Evolutionary conservation across 768 basidiomycete genomes (phyloP).

Genomic region (Lanmaoa pseudosensibilis): DNA sequence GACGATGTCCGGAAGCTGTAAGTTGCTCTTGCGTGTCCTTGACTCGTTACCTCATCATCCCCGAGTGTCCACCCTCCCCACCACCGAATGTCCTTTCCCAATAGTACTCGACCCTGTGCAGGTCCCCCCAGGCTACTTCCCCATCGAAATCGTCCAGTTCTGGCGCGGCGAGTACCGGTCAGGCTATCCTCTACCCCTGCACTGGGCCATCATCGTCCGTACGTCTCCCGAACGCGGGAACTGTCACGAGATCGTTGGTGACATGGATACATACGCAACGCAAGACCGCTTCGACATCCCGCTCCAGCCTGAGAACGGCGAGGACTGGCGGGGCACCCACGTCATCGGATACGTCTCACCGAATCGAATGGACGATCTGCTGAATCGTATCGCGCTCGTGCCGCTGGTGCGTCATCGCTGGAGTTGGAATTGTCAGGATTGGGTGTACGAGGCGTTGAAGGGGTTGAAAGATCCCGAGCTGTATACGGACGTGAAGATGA

Average conservation of each 20-base stretch:
- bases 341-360: constrained; percentile 25
- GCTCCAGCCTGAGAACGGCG: constrained; percentile 3
- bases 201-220: constrained; percentile 31
- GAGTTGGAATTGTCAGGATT: constrained; percentile 30
- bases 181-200: constrained; percentile 20
- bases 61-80: neutral
- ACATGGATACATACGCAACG: constrained; percentile 23
- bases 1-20: constrained; percentile 4
- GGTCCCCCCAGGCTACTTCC: constrained; percentile 15
- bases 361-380: constrained; percentile 11
- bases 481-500: constrained; percentile 17
- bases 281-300: constrained; percentile 18
- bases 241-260: constrained; percentile 29
- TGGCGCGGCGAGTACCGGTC: constrained; percentile 27
- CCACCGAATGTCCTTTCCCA: neutral
- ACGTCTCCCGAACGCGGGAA: constrained; percentile 23
- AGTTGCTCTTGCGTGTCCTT: neutral
- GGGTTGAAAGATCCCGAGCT: constrained; percentile 10
- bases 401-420: constrained; percentile 16
- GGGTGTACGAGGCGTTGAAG: constrained; percentile 27
- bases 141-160: constrained; percentile 31
- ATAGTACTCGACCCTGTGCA: constrained; percentile 16
- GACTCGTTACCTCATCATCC: neutral
- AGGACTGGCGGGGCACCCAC: constrained; percentile 29
- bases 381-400: constrained; percentile 20